These are phyloP conservation scores for Kuraishia molischiana DNA, from an alignment of 805 yeast species.

Conservation along the genomic window DNA sequence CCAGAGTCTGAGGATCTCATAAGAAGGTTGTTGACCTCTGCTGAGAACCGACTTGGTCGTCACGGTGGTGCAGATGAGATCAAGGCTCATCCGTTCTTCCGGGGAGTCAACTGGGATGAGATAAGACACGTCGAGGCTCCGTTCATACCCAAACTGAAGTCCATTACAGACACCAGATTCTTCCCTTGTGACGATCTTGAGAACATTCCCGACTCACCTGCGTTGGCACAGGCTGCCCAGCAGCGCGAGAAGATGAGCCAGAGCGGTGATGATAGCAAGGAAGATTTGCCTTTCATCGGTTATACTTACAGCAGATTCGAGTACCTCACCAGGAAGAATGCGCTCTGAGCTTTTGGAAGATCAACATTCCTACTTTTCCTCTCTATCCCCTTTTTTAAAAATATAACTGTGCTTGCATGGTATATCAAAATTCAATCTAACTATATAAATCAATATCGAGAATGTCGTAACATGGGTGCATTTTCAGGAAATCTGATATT, in stretches of 20 bases:
- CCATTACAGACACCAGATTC: constrained; percentile 92
- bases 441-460: too few relatives aligned
- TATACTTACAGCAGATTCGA: constrained; percentile 94
- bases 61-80: constrained; percentile 89
- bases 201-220: constrained; percentile 87
- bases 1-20: constrained; percentile 86
- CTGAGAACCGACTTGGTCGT: constrained; percentile 77
- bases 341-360: too few relatives aligned
- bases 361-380: too few relatives aligned
- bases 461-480: too few relatives aligned
- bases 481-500: too few relatives aligned
- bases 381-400: too few relatives aligned
- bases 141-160: constrained; percentile 81
- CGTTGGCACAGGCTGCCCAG: constrained; percentile 54
- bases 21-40: constrained; percentile 60
- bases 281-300: constrained; percentile 94
- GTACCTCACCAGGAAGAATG: constrained; percentile 73
- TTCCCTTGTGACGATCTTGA: constrained; percentile 97
- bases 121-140: constrained; percentile 88
- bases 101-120: constrained; percentile 93
- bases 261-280: constrained; percentile 45
- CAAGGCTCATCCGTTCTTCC: constrained; percentile 83
- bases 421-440: too few relatives aligned
- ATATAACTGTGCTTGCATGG: too few relatives aligned
- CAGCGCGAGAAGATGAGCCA: constrained; percentile 45